Evolutionary conservation across 495 filamentous ascomycete species (phyloP).

Genomic region (Aspergillus affinis): DNA sequence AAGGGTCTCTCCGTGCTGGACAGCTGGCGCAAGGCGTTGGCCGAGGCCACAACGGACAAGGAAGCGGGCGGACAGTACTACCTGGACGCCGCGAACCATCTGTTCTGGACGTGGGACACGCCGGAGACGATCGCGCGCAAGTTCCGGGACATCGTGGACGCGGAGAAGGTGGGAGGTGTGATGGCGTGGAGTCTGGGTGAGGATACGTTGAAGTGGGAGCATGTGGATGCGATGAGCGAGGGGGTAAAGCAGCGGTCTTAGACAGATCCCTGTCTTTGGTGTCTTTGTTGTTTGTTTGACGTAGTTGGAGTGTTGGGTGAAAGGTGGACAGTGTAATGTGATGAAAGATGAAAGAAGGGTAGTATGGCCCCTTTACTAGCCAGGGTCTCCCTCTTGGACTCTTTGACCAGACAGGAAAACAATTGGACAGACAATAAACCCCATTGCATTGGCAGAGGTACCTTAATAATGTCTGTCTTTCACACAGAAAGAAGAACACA

Average conservation of each 20-base stretch:
- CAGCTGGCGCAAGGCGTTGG: conserved; percentile 50
- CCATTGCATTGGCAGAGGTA: too few species aligned
- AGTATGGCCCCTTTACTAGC: too few species aligned
- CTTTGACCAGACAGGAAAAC: too few species aligned
- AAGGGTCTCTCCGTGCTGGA: conserved; percentile 39
- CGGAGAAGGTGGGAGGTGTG: conserved; percentile 62
- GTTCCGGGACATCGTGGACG: conserved; percentile 58
- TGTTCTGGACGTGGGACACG: conserved; percentile 80
- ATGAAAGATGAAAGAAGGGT: too few species aligned
- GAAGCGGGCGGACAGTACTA: conserved; percentile 66
- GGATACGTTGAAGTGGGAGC: conserved; percentile 59
- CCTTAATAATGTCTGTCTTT: too few species aligned
- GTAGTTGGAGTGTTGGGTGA: too few species aligned
- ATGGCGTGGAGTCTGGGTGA: conserved; percentile 76
- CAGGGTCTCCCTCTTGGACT: too few species aligned
- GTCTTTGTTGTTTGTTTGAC: background rate
- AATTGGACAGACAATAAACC: too few species aligned
- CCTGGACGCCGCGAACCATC: conserved; percentile 55
- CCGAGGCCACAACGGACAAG: conserved; percentile 56
- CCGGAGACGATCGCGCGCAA: conserved; percentile 60
- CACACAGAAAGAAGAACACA: too few species aligned
- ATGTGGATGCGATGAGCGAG: conserved; percentile 57
- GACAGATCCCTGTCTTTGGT: background rate
- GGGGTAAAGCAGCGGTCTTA: conserved; percentile 32
- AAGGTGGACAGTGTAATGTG: too few species aligned